phyloP scores from a whole-genome alignment of 1,139 yeast genomes.

The Hansenula anomala region DNA sequence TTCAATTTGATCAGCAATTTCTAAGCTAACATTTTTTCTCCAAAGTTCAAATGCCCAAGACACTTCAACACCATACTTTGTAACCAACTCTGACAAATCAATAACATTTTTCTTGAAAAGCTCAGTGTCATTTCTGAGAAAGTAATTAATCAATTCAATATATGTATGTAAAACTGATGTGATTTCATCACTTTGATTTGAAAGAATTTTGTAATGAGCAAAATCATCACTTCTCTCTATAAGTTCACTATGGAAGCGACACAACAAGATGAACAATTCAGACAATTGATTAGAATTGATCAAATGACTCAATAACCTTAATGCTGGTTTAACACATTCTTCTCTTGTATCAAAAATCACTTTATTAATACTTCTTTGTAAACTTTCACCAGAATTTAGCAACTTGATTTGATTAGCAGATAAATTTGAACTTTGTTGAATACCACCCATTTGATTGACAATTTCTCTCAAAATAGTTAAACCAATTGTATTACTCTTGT shows the following conservation, averaged over 20 bases:
- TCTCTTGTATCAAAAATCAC: constrained; percentile 63
- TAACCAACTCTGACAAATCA: constrained; percentile 41
- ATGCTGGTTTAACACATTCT: constrained; percentile 44
- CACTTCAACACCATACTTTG: constrained; percentile 47
- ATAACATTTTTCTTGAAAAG: constrained; percentile 36
- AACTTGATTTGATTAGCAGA: constrained; percentile 62
- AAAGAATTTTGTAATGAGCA: constrained; percentile 65
- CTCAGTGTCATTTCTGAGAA: constrained; percentile 30
- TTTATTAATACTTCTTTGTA: constrained; percentile 52
- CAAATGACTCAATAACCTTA: constrained; percentile 45
- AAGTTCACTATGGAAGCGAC: constrained; percentile 43
- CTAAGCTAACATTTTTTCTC: constrained; percentile 39
- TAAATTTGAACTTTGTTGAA: constrained; percentile 61
- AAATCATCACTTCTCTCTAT: constrained; percentile 36
- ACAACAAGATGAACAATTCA: constrained; percentile 63
- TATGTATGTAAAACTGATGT: constrained; percentile 61
- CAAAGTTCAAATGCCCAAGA: constrained; percentile 78
- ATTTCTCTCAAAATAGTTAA: constrained; percentile 67
- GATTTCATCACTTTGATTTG: constrained; percentile 70
- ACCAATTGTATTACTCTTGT: constrained; percentile 57
- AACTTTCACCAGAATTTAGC: constrained; percentile 59
- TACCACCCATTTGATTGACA: constrained; percentile 75
- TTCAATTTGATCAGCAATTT: constrained; percentile 3
- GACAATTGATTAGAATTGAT: constrained; percentile 41
- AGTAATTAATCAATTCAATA: constrained; percentile 53